Conservation (phyloP, 441 rosid genomes). For the Euphorbia celastroides region DNA sequence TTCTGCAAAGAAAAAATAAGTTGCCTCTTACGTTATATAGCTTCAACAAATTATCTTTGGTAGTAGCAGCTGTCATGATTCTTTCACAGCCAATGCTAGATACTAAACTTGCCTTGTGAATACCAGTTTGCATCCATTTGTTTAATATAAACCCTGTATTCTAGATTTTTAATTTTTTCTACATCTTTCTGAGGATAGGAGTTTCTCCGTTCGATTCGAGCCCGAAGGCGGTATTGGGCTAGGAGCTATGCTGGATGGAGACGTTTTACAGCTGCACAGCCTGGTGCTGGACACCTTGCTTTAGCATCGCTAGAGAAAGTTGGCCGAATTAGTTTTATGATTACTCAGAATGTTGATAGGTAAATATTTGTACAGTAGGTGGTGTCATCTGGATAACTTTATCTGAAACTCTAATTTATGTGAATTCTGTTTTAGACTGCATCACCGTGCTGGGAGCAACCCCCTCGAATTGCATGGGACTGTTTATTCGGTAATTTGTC, state of each 20-base stretch:
- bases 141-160: not conserved
- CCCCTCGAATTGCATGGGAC: conserved; percentile 91
- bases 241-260: conserved; percentile 98
- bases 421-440: conserved; percentile 44
- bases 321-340: conserved; percentile 58
- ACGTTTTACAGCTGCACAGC: conserved; percentile 68
- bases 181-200: conserved; percentile 36
- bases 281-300: conserved; percentile 67
- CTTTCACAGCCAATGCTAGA: not conserved
- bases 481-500: conserved; percentile 64
- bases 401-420: conserved; percentile 8
- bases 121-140: not conserved
- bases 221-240: conserved; percentile 89
- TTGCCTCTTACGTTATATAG: not conserved
- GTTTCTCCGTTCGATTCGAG: conserved; percentile 54
- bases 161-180: not conserved
- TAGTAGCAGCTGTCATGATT: not conserved
- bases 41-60: not conserved
- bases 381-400: conserved; percentile 11
- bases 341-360: conserved; percentile 95
- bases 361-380: conserved; percentile 15
- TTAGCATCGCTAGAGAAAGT: conserved; percentile 73
- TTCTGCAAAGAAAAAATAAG: not conserved
- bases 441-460: conserved; percentile 84
- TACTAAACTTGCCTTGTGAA: not conserved